Conservation (phyloP, 208 protist species). For the Tritrichomonas musculus region DNA sequence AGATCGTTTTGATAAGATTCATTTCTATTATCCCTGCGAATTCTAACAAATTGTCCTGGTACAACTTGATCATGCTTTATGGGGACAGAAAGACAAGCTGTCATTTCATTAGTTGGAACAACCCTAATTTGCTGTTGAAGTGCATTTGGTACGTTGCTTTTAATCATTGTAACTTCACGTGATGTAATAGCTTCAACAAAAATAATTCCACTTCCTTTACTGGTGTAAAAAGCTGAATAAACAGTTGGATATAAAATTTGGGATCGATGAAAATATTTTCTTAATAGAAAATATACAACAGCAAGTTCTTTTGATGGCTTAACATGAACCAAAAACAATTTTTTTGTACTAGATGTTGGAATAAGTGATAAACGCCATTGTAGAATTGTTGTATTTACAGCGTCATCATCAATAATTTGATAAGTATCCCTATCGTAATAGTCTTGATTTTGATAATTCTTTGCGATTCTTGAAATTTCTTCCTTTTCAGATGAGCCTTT, state of each 20-base stretch:
- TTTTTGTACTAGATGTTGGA: not conserved
- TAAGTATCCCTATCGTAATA: not conserved
- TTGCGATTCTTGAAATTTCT: not conserved
- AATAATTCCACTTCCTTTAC: not conserved
- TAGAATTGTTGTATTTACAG: not conserved
- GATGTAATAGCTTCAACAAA: not conserved
- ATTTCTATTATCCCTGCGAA: not conserved
- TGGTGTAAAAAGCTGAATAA: not conserved
- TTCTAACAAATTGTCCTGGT: not conserved
- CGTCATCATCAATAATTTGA: not conserved
- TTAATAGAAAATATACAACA: not conserved
- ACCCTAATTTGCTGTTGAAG: not conserved
- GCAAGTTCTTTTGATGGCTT: not conserved
- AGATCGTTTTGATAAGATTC: not conserved
- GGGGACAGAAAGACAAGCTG: not conserved
- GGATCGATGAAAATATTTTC: not conserved
- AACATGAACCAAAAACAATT: not conserved
- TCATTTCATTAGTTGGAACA: not conserved
- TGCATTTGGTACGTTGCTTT: not conserved
- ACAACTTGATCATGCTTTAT: not conserved
- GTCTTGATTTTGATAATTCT: not conserved
- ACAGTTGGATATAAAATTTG: not conserved
- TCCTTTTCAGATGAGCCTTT: not conserved
- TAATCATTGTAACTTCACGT: not conserved
- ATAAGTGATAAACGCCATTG: not conserved